Base-by-base conservation (phyloP, 768 basidiomycete species). In the Tulasnella sp. region DNA sequence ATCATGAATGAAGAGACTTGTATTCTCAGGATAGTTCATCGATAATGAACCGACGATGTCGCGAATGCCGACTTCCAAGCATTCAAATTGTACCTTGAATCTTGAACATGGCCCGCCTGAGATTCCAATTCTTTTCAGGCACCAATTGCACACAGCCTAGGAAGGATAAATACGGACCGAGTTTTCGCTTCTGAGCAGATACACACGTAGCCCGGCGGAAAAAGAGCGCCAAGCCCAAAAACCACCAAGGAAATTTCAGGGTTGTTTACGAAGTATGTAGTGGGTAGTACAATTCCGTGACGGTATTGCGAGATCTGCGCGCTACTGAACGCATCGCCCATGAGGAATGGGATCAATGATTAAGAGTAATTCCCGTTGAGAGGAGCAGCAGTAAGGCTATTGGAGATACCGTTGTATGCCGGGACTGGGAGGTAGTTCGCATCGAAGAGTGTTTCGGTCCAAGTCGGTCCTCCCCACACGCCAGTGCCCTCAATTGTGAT, bases 401-500 rank as follows among this genome's bases (percentile, higher is more conserved):
- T 22, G 17, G 74, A 64, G 12, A 75, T 38, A 1, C 54, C 34
- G 52, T 75, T 69, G 67, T 75, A 75, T 25, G 74, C 74, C 3
- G 5, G 64, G 8, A 67, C 67, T n/a, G 74, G 67, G 2, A 14
- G 9, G 11, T 75, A 67, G 54, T 68, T 75, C n/a, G 74, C 11
- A 29, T 75, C 74, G 64, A 68, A 75, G 25, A 75, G 64, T 14
- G 67, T 29, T 25, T 52, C 74, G 31, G n/a, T 64, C 22, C 74
- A 42, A 29, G 52, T n/a, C n/a, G 84, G 84, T 67, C 81, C 77
- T 80, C 49, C 49, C 49, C 49, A 83, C 81, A 3, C 79, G 82
- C 34, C 74, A 72, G n/a, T 82, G 81, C 39, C 84, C 79, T 82
- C 83, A 86, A 74, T 83, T 81, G 81, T 85, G 82, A 78, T 40